Base-by-base conservation (phyloP, 2,329 filamentous ascomycete species). In the Myriosclerotinia curreyana region DNA sequence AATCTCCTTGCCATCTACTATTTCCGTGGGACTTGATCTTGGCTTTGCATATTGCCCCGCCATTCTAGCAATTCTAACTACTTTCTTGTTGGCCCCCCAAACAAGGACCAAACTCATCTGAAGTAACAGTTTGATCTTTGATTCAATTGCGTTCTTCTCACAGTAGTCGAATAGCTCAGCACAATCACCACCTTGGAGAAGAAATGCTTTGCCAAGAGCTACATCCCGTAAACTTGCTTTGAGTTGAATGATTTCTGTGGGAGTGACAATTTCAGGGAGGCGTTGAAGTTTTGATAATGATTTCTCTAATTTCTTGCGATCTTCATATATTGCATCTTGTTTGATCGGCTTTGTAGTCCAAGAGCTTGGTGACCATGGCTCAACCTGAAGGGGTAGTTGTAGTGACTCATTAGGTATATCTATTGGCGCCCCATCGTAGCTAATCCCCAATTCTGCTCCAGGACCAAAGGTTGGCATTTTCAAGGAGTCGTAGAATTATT, bases 151-250 rank as follows among this genome's bases (percentile, higher is more conserved):
- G 17, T 85, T 84, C 75, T 92, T 89, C 71, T 90, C 88, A 77
- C 95, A 99, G 81, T 99, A 99, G 77, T 95, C 92, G 74, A 99
- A 99, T 12, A 98, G 84, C 79, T 99, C 95, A 20, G 95, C 95
- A 74, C 95, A 99, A 78, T 99, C 95, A 67, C 94, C 95, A 66
- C 95, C 95, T 79, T 99, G 95, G 5, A 99, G 85, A 12, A 99
- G 82, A 76, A 99, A 98, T 15, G 94, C 91, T 69, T 94, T 92
- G 42, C 95, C 95, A 44, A 90, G 80, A 6, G 95, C 95, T 7
- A 96, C 95, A 78, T 96, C 91, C 65, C 86, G 86, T 28, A 99
- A 83, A 71, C 86, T 88, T 60, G 85, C 81, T 74, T 92, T 92
- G 61, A 99, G 83, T 68, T 86, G 88, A 70, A 85, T 82, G 73